These are phyloP conservation scores for Picea glauca DNA, from an alignment of 75 land plant genomes.

Conservation along the genomic window DNA sequence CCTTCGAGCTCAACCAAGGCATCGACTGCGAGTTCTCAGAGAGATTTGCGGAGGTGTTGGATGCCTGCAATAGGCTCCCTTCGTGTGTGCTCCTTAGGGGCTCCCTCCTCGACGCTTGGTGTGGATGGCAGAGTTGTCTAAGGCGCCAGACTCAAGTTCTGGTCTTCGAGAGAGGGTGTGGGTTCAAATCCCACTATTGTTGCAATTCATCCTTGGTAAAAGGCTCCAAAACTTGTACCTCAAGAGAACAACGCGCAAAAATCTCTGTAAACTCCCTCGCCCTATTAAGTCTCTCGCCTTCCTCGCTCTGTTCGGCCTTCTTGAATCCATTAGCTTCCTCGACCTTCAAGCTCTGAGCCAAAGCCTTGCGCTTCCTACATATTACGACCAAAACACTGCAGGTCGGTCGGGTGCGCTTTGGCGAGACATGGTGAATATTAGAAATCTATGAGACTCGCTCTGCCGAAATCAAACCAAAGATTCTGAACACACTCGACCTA, in stretches of 20 bases:
- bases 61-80: no score
- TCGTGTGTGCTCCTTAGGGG: no score
- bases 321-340: slow-evolving; percentile 1
- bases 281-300: neutral
- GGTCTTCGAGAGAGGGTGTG: no score
- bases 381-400: slow-evolving; percentile 7
- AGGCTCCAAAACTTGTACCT: neutral
- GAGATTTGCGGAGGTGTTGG: no score
- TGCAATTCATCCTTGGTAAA: no score
- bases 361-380: neutral
- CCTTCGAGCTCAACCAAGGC: no score
- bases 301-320: neutral
- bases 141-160: no score
- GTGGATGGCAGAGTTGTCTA: no score
- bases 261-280: neutral
- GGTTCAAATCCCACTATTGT: no score
- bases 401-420: neutral
- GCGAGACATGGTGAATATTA: neutral
- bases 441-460: neutral
- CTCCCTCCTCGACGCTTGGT: no score
- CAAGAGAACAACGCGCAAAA: neutral
- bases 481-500: neutral
- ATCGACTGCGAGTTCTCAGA: no score
- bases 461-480: no score
- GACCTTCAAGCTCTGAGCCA: neutral